Percentiles rank a stretch among this genome's conserved stretches.
phyloP scores from a whole-genome alignment of 305 asterid genomes.

The Ilex paraguariensis region DNA sequence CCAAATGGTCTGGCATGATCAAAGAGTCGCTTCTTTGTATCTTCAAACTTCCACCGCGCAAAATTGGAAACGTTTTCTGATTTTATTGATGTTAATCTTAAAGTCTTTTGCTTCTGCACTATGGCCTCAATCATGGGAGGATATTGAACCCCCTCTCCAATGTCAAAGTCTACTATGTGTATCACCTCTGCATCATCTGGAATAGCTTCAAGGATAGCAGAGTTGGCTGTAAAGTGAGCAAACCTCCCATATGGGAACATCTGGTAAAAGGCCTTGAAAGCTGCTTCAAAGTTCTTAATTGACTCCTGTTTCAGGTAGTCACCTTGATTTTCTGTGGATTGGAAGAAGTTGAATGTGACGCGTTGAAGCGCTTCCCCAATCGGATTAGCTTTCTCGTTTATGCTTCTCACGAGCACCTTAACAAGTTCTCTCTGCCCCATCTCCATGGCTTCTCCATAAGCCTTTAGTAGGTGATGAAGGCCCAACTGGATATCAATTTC shows the following conservation, averaged over 20 bases:
- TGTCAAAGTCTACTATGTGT: slow-evolving; percentile 39
- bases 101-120: slow-evolving; percentile 21
- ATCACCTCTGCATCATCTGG: slow-evolving; percentile 22
- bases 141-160: slow-evolving; percentile 50
- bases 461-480: slow-evolving; percentile 47
- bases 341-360: slow-evolving; percentile 49
- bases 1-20: slow-evolving; percentile 48
- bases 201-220: slow-evolving; percentile 37
- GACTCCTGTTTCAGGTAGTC: slow-evolving; percentile 48
- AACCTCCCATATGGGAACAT: slow-evolving; percentile 34
- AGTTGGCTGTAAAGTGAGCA: slow-evolving; percentile 44
- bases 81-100: slow-evolving; percentile 48
- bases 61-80: slow-evolving; percentile 23
- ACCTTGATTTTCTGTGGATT: slow-evolving; percentile 28
- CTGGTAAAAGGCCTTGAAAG: slow-evolving; percentile 47
- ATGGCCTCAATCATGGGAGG: slow-evolving; percentile 53
- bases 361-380: slow-evolving; percentile 45
- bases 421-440: slow-evolving; percentile 47
- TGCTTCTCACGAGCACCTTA: slow-evolving; percentile 36
- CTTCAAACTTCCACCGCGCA: slow-evolving; percentile 35
- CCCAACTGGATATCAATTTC: slow-evolving; percentile 32
- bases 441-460: slow-evolving; percentile 58
- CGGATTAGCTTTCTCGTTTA: slow-evolving; percentile 39
- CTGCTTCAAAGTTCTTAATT: slow-evolving; percentile 36
- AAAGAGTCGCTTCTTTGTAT: slow-evolving; percentile 40